A percentile compares a stretch with the other conserved stretches of the same genome.
These are phyloP conservation scores for Pulveroboletus frians DNA, from an alignment of 768 basidiomycete species.

Conservation along the genomic window DNA sequence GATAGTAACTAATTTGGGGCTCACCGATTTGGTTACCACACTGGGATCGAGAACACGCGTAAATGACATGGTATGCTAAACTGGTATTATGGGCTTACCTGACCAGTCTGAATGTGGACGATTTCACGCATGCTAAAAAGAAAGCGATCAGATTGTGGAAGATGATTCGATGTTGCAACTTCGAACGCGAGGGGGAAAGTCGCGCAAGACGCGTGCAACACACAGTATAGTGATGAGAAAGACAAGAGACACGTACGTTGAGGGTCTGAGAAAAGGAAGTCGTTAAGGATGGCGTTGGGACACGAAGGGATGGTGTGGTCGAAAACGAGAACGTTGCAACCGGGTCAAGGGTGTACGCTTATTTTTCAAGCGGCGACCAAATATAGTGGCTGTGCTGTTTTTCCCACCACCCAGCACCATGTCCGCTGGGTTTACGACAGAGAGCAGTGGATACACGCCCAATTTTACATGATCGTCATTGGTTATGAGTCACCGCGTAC, in stretches of 20 bases:
- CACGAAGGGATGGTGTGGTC: constrained; percentile 33
- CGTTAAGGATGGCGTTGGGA: constrained; percentile 29
- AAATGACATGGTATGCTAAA: constrained; percentile 15
- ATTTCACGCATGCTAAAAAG: constrained; percentile 92
- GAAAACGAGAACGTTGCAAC: constrained; percentile 28
- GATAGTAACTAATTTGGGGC: constrained; percentile 28
- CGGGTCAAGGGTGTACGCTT: constrained; percentile 37
- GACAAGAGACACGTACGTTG: constrained; percentile 30
- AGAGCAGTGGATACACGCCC: neutral
- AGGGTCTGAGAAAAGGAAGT: constrained; percentile 17
- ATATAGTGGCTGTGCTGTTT: constrained; percentile 22
- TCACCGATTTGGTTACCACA: constrained; percentile 99
- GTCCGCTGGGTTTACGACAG: constrained; percentile 9
- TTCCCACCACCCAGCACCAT: constrained; percentile 16
- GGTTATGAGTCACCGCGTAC: neutral
- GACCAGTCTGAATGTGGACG: constrained; percentile 98
- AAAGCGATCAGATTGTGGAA: constrained; percentile 22
- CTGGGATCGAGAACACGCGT: constrained; percentile 38
- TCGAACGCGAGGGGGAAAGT: constrained; percentile 15
- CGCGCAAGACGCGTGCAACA: constrained; percentile 27
- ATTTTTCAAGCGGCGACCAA: constrained; percentile 34
- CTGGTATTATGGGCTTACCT: constrained; percentile 48
- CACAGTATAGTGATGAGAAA: constrained; percentile 16
- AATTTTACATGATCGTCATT: neutral
- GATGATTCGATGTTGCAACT: constrained; percentile 16